Conservation (phyloP, 2,329 filamentous ascomycete genomes). For the Aspergillus puulaauensis region DNA sequence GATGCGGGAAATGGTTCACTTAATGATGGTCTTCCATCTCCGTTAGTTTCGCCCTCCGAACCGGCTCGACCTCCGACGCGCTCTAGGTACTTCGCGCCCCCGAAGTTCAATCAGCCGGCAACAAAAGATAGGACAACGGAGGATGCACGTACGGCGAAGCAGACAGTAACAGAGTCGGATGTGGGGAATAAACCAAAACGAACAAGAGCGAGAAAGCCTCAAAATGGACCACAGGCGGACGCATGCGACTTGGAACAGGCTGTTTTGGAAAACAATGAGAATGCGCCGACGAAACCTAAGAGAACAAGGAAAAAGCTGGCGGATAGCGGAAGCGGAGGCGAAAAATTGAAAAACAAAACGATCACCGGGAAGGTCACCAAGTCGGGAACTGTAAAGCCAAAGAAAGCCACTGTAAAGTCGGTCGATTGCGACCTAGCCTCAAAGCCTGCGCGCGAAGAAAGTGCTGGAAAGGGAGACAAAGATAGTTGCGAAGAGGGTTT, state of each 20-base stretch:
- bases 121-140: conserved; percentile 10
- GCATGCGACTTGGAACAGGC: background rate
- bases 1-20: conserved; percentile 15
- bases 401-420: conserved; percentile 14
- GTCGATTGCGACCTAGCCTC: background rate
- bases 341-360: conserved; percentile 31
- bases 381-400: conserved; percentile 16
- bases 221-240: conserved; percentile 2
- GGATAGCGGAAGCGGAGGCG: conserved; percentile 24
- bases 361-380: conserved; percentile 40
- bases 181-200: conserved; percentile 11
- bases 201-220: conserved; percentile 17
- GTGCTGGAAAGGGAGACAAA: conserved; percentile 5
- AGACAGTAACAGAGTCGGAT: conserved; percentile 2
- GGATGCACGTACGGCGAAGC: conserved; percentile 14
- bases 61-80: conserved; percentile 22
- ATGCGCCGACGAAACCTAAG: conserved; percentile 20
- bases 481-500: conserved; percentile 25
- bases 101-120: conserved; percentile 2
- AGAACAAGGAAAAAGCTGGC: conserved; percentile 24
- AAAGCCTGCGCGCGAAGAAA: background rate
- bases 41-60: conserved; percentile 28
- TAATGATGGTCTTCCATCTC: conserved; percentile 23
- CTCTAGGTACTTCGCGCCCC: conserved; percentile 28
- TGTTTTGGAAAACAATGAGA: conserved; percentile 14